phyloP scores from a whole-genome alignment of 805 yeast species.

The Teunomyces tritomae region DNA sequence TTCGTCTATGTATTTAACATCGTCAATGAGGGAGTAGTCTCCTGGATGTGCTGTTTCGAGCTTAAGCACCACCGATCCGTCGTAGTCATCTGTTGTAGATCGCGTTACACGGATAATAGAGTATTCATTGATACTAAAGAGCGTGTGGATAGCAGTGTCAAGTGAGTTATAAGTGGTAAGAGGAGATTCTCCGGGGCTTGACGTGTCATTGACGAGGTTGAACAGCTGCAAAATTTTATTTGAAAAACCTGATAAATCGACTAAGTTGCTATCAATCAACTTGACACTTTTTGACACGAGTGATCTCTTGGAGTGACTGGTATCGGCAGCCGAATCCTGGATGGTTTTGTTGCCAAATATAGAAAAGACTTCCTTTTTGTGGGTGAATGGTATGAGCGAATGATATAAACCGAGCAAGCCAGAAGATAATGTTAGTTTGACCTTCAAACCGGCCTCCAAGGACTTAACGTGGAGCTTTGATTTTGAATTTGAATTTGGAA shows the following conservation, averaged over 20 bases:
- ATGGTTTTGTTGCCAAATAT: conserved; percentile 7
- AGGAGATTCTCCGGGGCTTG: conserved; percentile 12
- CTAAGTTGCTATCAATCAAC: conserved; percentile 38
- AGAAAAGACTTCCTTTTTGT: conserved; percentile 17
- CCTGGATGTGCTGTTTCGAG: conserved; percentile 58
- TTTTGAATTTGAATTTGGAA: conserved; percentile 6
- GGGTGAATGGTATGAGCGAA: conserved; percentile 36
- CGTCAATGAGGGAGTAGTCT: conserved; percentile 48
- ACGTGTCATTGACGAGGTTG: conserved; percentile 10
- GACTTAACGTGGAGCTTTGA: conserved; percentile 42
- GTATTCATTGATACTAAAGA: conserved; percentile 42
- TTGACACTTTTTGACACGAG: conserved; percentile 28
- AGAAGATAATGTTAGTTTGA: conserved; percentile 47
- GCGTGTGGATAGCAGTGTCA: conserved; percentile 43
- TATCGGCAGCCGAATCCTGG: background rate
- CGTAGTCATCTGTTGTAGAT: conserved; percentile 50
- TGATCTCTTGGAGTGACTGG: background rate
- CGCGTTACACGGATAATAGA: conserved; percentile 52
- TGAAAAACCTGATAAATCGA: conserved; percentile 35
- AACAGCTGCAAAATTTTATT: conserved; percentile 36
- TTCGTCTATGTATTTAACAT: conserved; percentile 40
- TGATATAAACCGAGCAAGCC: conserved; percentile 44
- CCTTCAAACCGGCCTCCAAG: conserved; percentile 50
- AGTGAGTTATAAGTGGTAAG: conserved; percentile 41
- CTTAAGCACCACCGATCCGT: conserved; percentile 52